Base-by-base conservation (phyloP, 768 basidiomycete genomes). In the Tulasnella sp. region DNA sequence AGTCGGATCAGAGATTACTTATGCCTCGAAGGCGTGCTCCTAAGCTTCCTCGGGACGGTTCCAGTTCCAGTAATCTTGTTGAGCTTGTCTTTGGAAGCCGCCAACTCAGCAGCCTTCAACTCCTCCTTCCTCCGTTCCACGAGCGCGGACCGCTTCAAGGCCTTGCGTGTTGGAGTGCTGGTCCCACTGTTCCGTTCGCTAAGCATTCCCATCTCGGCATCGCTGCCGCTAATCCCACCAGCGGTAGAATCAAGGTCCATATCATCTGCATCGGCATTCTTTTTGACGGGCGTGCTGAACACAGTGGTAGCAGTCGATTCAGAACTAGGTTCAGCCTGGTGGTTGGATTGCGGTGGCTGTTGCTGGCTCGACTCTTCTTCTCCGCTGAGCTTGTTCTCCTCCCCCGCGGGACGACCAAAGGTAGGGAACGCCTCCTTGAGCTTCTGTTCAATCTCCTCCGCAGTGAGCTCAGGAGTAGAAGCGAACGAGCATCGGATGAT, bases 111-210 rank as follows among this genome's bases (percentile, higher is more conserved):
- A n/a, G 44, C 56, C 73, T 74, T 79, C 71, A 72, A 38, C 71
- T 72, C 78, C 73, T 79, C 78, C 48, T 79, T 79, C 71, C 44
- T 74, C 78, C 44, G 74, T 31, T 79, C 78, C 40, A 79, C 42
- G 40, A 72, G 40, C 19, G 76, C 46, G n/a, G 71, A 39, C 44
- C 71, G 71, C 71, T 46, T 74, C 68, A 79, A 18, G 27, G 73
- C 38, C 38, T 74, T 74, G 34, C 73, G 31, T 24, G 44, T 40
- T 21, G 73, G 39, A 68, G 62, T 68, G 62, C 62, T 68, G 18
- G 36, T 72, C 31, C 71, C 5, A 34, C 71, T 42, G 73, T 74
- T 46, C 24, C 39, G 44, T n/a, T 74, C 73, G 39, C 39, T 62
- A 21, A 75, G 75, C n/a, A 48, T 56, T 19, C 75, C 75, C 76